Conservation (phyloP, 176 grass and related monocot genomes). For the Aegilops longissima region DNA sequence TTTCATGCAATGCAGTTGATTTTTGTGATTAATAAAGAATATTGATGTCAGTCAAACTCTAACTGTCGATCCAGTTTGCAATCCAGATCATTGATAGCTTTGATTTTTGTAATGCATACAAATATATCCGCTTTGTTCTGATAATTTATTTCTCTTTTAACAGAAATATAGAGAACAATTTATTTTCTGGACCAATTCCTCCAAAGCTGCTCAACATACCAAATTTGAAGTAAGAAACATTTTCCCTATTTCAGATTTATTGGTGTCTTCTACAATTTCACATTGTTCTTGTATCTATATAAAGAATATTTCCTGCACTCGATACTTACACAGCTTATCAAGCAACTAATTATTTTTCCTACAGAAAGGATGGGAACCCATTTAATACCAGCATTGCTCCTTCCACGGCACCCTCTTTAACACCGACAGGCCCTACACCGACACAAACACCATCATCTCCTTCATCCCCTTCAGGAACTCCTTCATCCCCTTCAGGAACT, state of each 20-base stretch:
- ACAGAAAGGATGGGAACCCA: conserved; percentile 94
- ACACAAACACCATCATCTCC: conserved; percentile 53
- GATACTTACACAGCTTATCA: neutral
- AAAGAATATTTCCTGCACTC: conserved; percentile 9
- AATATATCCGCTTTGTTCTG: conserved; percentile 16
- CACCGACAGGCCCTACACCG: conserved; percentile 47
- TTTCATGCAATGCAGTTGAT: conserved; percentile 21
- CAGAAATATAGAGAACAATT: conserved; percentile 96
- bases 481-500: conserved; percentile 38
- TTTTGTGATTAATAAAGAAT: neutral
- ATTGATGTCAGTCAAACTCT: neutral
- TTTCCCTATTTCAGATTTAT: conserved; percentile 13
- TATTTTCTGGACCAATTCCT: conserved; percentile 87
- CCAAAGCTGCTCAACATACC: conserved; percentile 72
- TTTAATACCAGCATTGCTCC: conserved; percentile 73
- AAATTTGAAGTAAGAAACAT: conserved; percentile 76
- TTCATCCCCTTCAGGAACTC: conserved; percentile 44
- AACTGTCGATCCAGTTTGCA: conserved; percentile 17
- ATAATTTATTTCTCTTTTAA: conserved; percentile 30
- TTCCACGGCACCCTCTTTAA: conserved; percentile 52
- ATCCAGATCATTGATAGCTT: conserved; percentile 22
- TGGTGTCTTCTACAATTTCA: neutral
- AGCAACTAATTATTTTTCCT: conserved; percentile 27
- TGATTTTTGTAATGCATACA: conserved; percentile 16
- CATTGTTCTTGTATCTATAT: neutral